Evolutionary conservation across 441 rosid genomes (phyloP).

Genomic region (Adansonia rubrostipa): DNA sequence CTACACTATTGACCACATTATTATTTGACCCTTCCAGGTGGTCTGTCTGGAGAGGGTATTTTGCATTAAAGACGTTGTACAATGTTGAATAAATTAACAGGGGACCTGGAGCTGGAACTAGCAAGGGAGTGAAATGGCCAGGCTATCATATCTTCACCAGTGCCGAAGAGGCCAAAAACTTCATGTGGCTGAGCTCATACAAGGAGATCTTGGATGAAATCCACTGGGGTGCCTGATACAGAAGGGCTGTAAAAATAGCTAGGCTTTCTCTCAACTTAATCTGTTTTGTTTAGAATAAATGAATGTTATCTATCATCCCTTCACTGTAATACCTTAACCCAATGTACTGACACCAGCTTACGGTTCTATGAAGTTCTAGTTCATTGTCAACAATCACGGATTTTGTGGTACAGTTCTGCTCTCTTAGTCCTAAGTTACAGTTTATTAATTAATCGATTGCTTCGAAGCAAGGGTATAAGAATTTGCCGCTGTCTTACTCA

Average conservation of each 20-base stretch:
- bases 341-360: neutral
- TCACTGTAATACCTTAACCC: neutral
- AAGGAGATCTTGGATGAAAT: constrained; percentile 61
- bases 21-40: constrained; percentile 57
- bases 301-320: neutral
- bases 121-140: constrained; percentile 66
- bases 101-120: constrained; percentile 66
- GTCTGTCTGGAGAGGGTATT: constrained; percentile 60
- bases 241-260: constrained; percentile 51
- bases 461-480: constrained; percentile 9
- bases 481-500: neutral
- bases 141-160: constrained; percentile 56
- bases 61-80: constrained; percentile 64
- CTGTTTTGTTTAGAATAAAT: constrained; percentile 9
- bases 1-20: constrained; percentile 31
- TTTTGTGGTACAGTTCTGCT: no score
- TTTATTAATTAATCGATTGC: neutral
- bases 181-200: constrained; percentile 67
- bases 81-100: constrained; percentile 67
- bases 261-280: neutral
- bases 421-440: no score
- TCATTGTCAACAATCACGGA: neutral
- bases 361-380: neutral
- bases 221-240: constrained; percentile 61
- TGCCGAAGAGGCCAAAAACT: constrained; percentile 54